phyloP scores from a whole-genome alignment of 257 asterid genomes.

The Catharanthus roseus region DNA sequence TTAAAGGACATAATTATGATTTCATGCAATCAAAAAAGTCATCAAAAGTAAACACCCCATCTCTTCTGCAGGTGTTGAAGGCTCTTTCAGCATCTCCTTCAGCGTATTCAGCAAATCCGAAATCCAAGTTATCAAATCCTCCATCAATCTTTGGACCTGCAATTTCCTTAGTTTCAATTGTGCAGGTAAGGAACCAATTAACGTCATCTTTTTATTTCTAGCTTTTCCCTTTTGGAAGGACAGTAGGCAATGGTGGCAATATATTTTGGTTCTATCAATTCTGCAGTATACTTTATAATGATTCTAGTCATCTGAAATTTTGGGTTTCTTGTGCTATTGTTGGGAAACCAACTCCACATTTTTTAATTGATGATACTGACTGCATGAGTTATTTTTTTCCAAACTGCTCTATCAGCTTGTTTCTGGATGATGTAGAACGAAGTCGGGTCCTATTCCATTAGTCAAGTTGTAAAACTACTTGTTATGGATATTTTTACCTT shows the following conservation, averaged over 20 bases:
- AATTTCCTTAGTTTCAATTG: slow-evolving; percentile 72
- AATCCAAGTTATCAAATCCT: slow-evolving; percentile 57
- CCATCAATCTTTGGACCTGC: slow-evolving; percentile 70
- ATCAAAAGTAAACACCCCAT: neutral
- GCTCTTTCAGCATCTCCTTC: slow-evolving; percentile 81
- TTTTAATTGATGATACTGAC: neutral
- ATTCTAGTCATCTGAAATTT: neutral
- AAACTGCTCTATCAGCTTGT: neutral
- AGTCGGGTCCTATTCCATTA: neutral
- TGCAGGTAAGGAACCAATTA: slow-evolving; percentile 48
- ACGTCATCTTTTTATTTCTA: no score
- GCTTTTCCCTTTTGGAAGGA: no score
- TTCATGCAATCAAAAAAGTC: neutral
- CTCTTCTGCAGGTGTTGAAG: slow-evolving; percentile 45
- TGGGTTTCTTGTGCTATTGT: neutral
- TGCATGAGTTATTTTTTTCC: neutral
- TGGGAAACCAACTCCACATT: neutral
- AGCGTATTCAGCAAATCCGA: slow-evolving; percentile 80
- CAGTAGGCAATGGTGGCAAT: no score
- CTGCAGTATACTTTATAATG: no score
- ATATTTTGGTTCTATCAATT: no score
- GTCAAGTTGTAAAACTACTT: neutral
- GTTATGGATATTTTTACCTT: neutral
- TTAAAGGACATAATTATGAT: neutral
- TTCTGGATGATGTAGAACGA: neutral